Percentiles rank a stretch among this genome's conserved stretches.
These are phyloP conservation scores for Dryadomyces quercus-mongolicae DNA, from an alignment of 2,329 filamentous ascomycete genomes.

Conservation along the genomic window DNA sequence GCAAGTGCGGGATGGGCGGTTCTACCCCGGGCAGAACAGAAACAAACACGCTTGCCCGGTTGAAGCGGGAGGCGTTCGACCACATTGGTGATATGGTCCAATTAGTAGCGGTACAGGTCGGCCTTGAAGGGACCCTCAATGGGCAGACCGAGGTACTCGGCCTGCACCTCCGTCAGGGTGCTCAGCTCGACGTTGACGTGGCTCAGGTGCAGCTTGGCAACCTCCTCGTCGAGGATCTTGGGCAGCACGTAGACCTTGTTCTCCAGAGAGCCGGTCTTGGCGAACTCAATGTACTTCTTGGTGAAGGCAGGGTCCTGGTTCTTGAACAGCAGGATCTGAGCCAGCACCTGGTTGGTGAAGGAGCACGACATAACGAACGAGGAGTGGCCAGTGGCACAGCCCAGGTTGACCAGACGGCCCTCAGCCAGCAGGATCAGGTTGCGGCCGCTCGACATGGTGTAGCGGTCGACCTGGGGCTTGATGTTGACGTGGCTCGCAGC, in stretches of 20 bases:
- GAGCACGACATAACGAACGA: conserved; percentile 99
- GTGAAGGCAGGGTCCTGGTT: conserved; percentile 74
- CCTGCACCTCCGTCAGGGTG: conserved; percentile 73
- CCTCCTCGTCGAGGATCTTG: conserved; percentile 99
- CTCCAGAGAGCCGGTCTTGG: conserved; percentile 79
- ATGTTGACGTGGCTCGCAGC: conserved; percentile 91
- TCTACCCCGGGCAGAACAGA: neutral
- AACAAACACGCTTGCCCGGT: conserved; percentile 1
- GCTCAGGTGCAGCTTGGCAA: conserved; percentile 81
- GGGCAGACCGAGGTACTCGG: conserved; percentile 85
- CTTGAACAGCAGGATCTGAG: conserved; percentile 98
- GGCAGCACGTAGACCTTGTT: conserved; percentile 92
- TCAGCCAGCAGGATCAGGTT: conserved; percentile 98
- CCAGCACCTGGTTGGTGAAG: conserved; percentile 99
- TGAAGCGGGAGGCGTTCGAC: conserved; percentile 6
- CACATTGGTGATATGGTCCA: too few species aligned
- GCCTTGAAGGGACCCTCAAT: conserved; percentile 89
- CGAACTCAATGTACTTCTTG: conserved; percentile 94
- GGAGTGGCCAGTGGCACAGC: conserved; percentile 97
- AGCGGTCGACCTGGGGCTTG: conserved; percentile 99
- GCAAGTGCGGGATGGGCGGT: neutral
- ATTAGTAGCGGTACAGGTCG: conserved; percentile 73
- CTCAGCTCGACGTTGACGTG: conserved; percentile 94
- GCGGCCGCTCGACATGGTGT: conserved; percentile 81
- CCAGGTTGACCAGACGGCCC: conserved; percentile 97